A percentile compares a stretch with the other conserved stretches of the same genome.
phyloP scores from a whole-genome alignment of 1,139 yeast genomes.

The Taiozyma sp. region DNA sequence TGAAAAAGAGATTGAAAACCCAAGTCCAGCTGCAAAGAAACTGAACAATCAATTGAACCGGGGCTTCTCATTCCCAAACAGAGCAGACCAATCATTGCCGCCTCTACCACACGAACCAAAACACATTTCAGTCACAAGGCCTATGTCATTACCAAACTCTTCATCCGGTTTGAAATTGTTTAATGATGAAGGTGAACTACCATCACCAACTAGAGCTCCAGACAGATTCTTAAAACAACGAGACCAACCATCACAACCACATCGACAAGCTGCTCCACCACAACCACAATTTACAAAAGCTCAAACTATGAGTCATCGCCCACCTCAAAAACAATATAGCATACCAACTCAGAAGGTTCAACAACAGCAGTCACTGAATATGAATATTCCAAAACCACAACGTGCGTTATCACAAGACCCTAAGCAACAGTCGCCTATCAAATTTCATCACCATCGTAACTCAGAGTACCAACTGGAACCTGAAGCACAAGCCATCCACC shows the following conservation, averaged over 20 bases:
- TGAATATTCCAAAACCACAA: background rate
- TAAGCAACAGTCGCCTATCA: conserved; percentile 1
- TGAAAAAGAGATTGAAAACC: conserved; percentile 20
- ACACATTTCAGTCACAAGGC: background rate
- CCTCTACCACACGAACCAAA: conserved; percentile 4
- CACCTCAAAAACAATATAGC: background rate
- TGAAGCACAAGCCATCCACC: background rate
- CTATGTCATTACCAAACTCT: background rate
- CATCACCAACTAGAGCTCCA: conserved; percentile 1
- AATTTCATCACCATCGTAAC: conserved; percentile 14
- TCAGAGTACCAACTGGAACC: conserved; percentile 10
- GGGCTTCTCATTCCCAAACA: conserved; percentile 20
- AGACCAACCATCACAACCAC: background rate
- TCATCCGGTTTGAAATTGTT: conserved; percentile 5
- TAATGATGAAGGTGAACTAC: background rate
- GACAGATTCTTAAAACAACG: conserved; percentile 1
- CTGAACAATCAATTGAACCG: conserved; percentile 19
- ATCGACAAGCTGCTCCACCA: background rate
- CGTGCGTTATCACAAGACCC: background rate
- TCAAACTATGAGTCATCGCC: background rate
- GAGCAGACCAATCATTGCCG: background rate
- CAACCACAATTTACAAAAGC: background rate
- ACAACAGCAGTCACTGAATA: background rate
- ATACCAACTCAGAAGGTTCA: background rate
- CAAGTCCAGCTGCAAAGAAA: conserved; percentile 21